Evolutionary conservation across 768 basidiomycete genomes (phyloP), one percentile per base, ranked within the genome.

Genomic region (Suillus fuscotomentosus): DNA sequence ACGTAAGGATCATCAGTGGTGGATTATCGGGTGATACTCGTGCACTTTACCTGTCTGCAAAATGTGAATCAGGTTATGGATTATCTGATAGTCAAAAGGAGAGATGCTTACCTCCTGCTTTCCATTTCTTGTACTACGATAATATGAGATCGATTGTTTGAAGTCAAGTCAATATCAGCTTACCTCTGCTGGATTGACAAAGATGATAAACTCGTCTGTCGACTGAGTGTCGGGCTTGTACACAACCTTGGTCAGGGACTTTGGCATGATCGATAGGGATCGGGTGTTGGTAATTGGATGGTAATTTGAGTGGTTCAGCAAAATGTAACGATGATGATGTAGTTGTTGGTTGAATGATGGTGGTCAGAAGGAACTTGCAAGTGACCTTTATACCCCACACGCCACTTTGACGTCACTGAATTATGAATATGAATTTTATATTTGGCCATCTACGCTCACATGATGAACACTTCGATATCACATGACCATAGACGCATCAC

Each of bases 171-270:
- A 57, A 54, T n/a, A 51, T 54, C 9, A 36, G 69, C 83, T 24
- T 67, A 93, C 92, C 85, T 87, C 84, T 61, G 72, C 79, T 3
- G 81, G 80, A 72, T 91, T 84, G 50, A 93, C 87, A 67, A 94
- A 82, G 73, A 89, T 76, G 63, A 83, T 84, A 79, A 77, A 95
- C 77, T 92, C 90, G 61, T 92, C 86, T 24, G 87, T 88, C 9
- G 87, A 85, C 68, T 88, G 85, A 61, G 84, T 73, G 70, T 88
- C 86, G 39, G 92, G 89, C 78, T 92, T 91, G 83, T 91, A 95
- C 68, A 94, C 79, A 72, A 94, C 83, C 80, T 90, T 88, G 62
- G 85, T 84, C 65, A 90, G 70, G 48, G 75, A 67, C 68, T 85
- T 84, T 41, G 78, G 67, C 82, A 82, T 83, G 69, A 43, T 71